Evolutionary conservation across 257 asterid species (phyloP).

Genomic region (Verbena officinalis): DNA sequence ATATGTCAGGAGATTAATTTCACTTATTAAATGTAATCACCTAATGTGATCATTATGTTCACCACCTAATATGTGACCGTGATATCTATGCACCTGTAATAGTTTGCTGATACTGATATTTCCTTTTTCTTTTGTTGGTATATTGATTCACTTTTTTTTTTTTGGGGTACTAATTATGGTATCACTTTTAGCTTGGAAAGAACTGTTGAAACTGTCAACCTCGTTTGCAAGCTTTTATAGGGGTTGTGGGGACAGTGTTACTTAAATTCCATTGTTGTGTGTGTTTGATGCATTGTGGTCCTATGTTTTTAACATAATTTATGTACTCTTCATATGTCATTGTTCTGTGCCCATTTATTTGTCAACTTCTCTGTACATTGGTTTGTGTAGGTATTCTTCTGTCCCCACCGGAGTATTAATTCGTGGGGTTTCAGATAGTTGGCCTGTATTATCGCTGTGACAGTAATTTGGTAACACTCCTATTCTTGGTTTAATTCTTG

Average conservation of each 20-base stretch:
- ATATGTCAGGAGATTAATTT: conserved; percentile 5
- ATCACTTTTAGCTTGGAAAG: conserved; percentile 23
- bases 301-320: conserved; percentile 29
- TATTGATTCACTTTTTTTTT: too few species aligned
- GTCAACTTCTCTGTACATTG: conserved; percentile 38
- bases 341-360: conserved; percentile 38
- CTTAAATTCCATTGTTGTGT: conserved; percentile 43
- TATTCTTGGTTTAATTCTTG: conserved; percentile 18
- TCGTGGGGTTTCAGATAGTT: conserved; percentile 38
- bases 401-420: conserved; percentile 37
- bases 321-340: conserved; percentile 37
- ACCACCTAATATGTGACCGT: too few species aligned
- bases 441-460: conserved; percentile 32
- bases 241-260: conserved; percentile 37
- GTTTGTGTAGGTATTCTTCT: conserved; percentile 44
- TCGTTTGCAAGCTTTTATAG: conserved; percentile 35
- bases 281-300: conserved; percentile 46
- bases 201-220: conserved; percentile 39
- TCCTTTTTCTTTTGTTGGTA: too few species aligned
- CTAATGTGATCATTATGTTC: background rate
- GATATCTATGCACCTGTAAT: too few species aligned
- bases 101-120: too few species aligned
- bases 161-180: too few species aligned
- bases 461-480: conserved; percentile 31
- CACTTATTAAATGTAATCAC: conserved; percentile 25